Evolutionary conservation across 192 early-diverging fungal genomes (phyloP).

Genomic region (Coemansia asiatica): DNA sequence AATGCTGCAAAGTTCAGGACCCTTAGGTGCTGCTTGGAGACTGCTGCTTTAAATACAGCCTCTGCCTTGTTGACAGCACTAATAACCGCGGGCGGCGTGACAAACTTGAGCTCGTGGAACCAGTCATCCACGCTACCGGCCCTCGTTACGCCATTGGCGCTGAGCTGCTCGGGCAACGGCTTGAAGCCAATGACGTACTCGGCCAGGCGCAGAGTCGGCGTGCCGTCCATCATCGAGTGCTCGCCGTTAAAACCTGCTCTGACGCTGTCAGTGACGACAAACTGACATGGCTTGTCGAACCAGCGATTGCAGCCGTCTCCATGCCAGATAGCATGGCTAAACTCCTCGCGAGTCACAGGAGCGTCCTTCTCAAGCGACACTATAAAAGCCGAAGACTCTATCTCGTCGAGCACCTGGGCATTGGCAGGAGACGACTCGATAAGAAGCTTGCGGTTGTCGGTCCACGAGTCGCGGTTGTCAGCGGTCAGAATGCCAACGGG

Average conservation of each 20-base stretch:
- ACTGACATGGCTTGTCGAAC: conserved; percentile 96
- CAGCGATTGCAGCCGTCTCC: conserved; percentile 94
- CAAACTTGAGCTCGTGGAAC: conserved; percentile 67
- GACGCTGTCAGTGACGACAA: conserved; percentile 93
- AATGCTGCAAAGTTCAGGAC: conserved; percentile 84
- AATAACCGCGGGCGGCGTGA: conserved; percentile 59
- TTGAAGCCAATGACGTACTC: conserved; percentile 65
- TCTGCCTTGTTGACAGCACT: conserved; percentile 66
- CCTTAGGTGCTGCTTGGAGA: conserved; percentile 77
- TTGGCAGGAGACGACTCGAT: conserved; percentile 65
- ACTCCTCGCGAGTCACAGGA: conserved; percentile 89
- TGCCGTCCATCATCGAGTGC: conserved; percentile 95
- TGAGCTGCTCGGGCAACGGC: conserved; percentile 52
- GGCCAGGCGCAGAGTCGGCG: conserved; percentile 82
- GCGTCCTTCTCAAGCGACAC: conserved; percentile 83
- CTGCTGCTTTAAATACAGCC: conserved; percentile 69
- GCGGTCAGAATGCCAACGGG: conserved; percentile 87
- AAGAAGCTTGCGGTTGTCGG: conserved; percentile 69
- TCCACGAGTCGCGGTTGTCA: conserved; percentile 92
- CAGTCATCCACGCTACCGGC: conserved; percentile 7
- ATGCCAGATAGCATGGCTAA: conserved; percentile 88
- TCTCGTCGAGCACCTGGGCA: conserved; percentile 72
- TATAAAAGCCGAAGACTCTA: conserved; percentile 88
- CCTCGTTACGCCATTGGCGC: neutral
- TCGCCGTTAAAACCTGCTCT: conserved; percentile 96